phyloP scores from a whole-genome alignment of 1,284 basidiomycete species.

The Fistulina hepatica region DNA sequence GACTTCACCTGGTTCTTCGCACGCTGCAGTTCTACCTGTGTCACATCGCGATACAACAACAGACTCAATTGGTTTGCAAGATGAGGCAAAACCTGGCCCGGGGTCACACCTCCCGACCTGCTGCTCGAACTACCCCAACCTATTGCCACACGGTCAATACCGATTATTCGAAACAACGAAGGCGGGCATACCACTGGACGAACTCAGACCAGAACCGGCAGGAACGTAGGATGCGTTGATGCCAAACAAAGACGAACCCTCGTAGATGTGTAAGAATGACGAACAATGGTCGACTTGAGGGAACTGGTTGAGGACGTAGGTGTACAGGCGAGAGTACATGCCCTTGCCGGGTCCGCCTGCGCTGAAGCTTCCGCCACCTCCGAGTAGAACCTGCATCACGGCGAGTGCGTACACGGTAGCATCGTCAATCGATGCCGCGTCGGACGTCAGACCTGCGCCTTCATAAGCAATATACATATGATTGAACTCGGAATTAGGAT shows the following conservation, averaged over 20 bases:
- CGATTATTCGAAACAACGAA: no score
- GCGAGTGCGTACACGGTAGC: conserved; percentile 92
- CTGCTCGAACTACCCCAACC: no score
- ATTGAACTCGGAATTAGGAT: conserved; percentile 70
- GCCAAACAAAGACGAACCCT: conserved; percentile 90
- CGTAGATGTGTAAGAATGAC: conserved; percentile 98
- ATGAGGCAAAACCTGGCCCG: conserved; percentile 70
- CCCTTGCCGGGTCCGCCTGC: conserved; percentile 97
- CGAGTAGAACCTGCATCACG: conserved; percentile 90
- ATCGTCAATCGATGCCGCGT: no score
- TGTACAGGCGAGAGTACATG: conserved; percentile 97
- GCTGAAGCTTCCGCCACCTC: conserved; percentile 92
- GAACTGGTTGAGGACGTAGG: conserved; percentile 94
- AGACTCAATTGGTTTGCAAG: conserved; percentile 78
- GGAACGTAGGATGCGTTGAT: conserved; percentile 87
- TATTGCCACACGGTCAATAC: no score
- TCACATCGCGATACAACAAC: conserved; percentile 58
- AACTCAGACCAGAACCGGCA: conserved; percentile 40
- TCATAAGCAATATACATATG: conserved; percentile 93
- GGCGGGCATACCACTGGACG: no score
- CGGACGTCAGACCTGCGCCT: conserved; percentile 78
- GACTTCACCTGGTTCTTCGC: conserved; percentile 97
- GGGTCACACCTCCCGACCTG: conserved; percentile 51
- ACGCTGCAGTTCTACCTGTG: conserved; percentile 61
- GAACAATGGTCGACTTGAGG: conserved; percentile 93